Evolutionary conservation across 441 rosid genomes (phyloP), one percentile per base, ranked within the genome.

Genomic region (Gossypium gossypioides): DNA sequence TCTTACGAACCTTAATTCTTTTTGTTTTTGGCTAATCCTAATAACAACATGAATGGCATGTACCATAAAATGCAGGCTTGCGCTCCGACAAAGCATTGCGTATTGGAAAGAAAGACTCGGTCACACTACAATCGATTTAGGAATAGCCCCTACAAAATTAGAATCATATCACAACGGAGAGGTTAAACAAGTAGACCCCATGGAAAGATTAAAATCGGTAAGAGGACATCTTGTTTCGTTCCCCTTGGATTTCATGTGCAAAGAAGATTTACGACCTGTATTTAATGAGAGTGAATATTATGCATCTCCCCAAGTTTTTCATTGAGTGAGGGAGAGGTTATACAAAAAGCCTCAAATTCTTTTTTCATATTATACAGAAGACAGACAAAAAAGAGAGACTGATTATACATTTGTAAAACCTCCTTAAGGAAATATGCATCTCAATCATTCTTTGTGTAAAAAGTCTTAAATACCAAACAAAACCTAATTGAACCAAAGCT

Each of bases 251-350:
- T 96, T 96, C 83, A 86, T 93, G 97, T 79, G 89, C 86, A 78
- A 76, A 78, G 98, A 96, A 86, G 99, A 96, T 81, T 83, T 93
- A 72, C 90, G 99, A 86, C 99, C 97, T 0, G 91, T 91, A 57
- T 96, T 93, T 75, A 96, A 89, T 40, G 97, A 93, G 85, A 93
- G 99, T 65, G 98, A 93, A 81, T 96, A 86, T 78, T 96, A 96
- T 74, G 97, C 98, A 15, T 85, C 97, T 73, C 78, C 92, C 44
- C 98, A 90, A 77, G 98, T 96, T 82, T 96, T 96, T 73, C 87
- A 93, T 74, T 96, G 79, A 87, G 74, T 15, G 50, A n/a, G 44
- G 27, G 24, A 40, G 48, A 6, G 42, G 42, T 7, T 37, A 37
- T 24, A 1, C 6, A 10, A 12, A 32, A 55, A 21, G 18, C 60